Conservation (phyloP, 176 grass and related monocot species). For the Puccinellia tenuiflora region DNA sequence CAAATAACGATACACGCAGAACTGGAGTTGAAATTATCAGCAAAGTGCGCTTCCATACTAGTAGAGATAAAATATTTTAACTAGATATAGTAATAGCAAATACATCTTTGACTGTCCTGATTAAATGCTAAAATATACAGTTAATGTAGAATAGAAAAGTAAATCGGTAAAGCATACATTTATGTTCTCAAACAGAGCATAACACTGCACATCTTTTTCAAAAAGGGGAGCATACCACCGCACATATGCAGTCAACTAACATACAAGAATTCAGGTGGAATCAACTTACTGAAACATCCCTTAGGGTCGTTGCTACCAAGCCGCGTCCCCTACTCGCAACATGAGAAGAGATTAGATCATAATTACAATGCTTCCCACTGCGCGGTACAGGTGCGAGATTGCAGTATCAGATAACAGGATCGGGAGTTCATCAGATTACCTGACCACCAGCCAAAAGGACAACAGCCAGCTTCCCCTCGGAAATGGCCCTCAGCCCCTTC, state of each 20-base stretch:
- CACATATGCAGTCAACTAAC: not conserved
- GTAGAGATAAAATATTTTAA: not conserved
- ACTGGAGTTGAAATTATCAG: not conserved
- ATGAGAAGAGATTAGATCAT: constrained; percentile 12
- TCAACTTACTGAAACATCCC: constrained; percentile 90
- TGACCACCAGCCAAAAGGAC: constrained; percentile 96
- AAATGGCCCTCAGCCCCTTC: constrained; percentile 84
- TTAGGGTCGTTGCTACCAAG: constrained; percentile 96
- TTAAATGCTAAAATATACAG: not conserved
- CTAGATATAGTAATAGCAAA: not conserved
- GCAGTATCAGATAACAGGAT: not conserved
- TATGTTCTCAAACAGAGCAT: not conserved
- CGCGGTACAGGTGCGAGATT: not conserved
- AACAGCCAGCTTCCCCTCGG: constrained; percentile 88
- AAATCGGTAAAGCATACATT: not conserved
- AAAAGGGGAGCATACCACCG: not conserved
- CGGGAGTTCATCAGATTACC: constrained; percentile 29
- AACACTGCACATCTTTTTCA: too few relatives aligned
- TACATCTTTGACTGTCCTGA: not conserved
- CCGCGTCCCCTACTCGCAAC: constrained; percentile 56
- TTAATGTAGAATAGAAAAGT: not conserved
- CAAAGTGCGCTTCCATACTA: not conserved
- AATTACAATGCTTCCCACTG: not conserved
- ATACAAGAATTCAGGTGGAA: constrained; percentile 15
- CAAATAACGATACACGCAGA: not conserved